Percentiles rank a stretch among this genome's conserved stretches.
These are phyloP conservation scores for Chamaecrista fasciculata DNA, from an alignment of 306 rosid genomes.

Conservation along the genomic window DNA sequence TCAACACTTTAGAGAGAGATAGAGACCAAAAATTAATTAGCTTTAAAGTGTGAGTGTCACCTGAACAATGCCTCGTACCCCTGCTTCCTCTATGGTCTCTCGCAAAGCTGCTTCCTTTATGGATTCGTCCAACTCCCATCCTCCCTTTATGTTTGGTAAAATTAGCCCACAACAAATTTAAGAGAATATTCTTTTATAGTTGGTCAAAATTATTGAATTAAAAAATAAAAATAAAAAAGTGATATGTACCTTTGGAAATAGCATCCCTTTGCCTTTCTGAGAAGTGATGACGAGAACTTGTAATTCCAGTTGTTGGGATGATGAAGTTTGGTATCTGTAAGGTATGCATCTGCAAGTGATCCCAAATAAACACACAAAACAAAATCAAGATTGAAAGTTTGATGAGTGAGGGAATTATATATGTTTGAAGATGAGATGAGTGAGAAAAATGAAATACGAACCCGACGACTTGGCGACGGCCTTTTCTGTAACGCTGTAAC, in stretches of 20 bases:
- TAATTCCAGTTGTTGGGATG: conserved; percentile 56
- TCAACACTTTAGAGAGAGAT: too few relatives aligned
- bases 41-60: too few relatives aligned
- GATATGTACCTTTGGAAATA: conserved; percentile 94
- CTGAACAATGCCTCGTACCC: conserved; percentile 76
- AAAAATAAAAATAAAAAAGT: too few relatives aligned
- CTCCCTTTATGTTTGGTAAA: conserved; percentile 73
- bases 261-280: conserved; percentile 83
- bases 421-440: too few relatives aligned
- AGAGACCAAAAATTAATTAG: too few relatives aligned
- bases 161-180: too few relatives aligned
- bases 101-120: conserved; percentile 81
- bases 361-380: not conserved
- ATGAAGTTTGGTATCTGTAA: conserved; percentile 62
- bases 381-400: not conserved
- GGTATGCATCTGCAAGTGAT: conserved; percentile 87
- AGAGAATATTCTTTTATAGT: too few relatives aligned
- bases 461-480: conserved; percentile 99
- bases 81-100: conserved; percentile 92
- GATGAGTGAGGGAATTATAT: too few relatives aligned
- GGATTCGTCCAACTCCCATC: conserved; percentile 90
- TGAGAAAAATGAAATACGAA: conserved; percentile 34
- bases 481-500: conserved; percentile 78
- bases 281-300: conserved; percentile 86
- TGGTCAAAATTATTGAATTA: too few relatives aligned